A percentile compares a stretch with the other conserved stretches of the same genome.
These are phyloP conservation scores for Benincasa hispida DNA, from an alignment of 306 rosid genomes.

Conservation along the genomic window DNA sequence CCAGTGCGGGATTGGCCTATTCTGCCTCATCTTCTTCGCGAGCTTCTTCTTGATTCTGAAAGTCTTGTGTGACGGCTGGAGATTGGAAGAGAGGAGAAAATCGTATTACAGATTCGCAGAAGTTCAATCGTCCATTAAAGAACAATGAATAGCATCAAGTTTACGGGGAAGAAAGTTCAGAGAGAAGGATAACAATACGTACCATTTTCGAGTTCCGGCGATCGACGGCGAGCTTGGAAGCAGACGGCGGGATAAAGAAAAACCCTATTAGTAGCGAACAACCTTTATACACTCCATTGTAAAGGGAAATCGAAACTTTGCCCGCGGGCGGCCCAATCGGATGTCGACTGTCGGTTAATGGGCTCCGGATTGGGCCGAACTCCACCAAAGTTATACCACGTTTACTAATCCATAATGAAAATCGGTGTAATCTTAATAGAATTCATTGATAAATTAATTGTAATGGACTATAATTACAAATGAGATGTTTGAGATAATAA, in stretches of 20 bases:
- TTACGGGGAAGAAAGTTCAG: neutral
- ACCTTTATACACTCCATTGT: neutral
- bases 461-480: no score
- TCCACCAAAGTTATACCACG: no score
- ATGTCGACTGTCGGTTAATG: neutral
- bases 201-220: neutral
- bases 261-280: neutral
- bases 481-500: no score
- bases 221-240: neutral
- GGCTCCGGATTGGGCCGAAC: neutral
- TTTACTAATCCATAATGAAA: no score
- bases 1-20: constrained; percentile 75
- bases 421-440: no score
- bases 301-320: neutral
- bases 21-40: constrained; percentile 93
- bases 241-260: neutral
- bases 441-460: no score
- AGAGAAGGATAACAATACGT: neutral
- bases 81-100: neutral
- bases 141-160: neutral
- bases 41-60: constrained; percentile 88
- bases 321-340: neutral
- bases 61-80: constrained; percentile 79
- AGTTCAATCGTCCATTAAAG: neutral
- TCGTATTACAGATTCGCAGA: neutral